Base-by-base conservation (phyloP, 1,284 basidiomycete species). In the Sporisorium exsertum region DNA sequence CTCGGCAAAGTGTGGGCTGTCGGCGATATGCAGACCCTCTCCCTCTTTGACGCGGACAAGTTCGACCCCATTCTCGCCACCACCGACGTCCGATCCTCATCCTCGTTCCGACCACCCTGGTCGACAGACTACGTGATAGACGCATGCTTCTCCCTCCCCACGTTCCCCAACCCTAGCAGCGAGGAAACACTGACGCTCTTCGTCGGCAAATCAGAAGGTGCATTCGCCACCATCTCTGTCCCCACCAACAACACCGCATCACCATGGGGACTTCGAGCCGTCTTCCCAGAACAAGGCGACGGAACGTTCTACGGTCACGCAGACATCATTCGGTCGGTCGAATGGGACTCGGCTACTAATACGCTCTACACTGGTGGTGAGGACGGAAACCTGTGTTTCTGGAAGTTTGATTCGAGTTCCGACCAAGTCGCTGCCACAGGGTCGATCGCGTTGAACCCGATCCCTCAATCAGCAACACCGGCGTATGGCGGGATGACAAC, bases 11-110 rank as follows among this genome's bases (percentile, higher is more conserved):
- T 80, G 1, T 85, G 78, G 69, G 77, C 78, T 2, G 64, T 84
- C 1, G 81, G 81, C 42, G 81, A 85, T 53, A 85, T 85, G 84
- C 84, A 85, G 67, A 85, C 83, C 0, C 42, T 84, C 32, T 62
- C 78, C 15, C 50, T 84, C 13, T 84, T 79, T 56, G 81, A 84
- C 53, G 82, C 80, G 6, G 81, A 81, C 55, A 77, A 75, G 73
- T 81, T 82, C 52, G 81, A 82, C n/a, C 60, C 72, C 29, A 54
- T 79, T 22, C 50, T 78, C 1, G 29, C 59, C 12, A 70, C 72
- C 20, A 63, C 78, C 22, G 75, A 78, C 45, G 77, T 76, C 7
- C 71, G 81, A 22, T 64, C 65, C 1, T 70, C 73, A 3, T 79
- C 73, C 13, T 79, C 73, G 9, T 72, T 79, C 37, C 59, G 68